Conservation (phyloP, 495 filamentous ascomycete genomes). For the Trichoderma reesei region DNA sequence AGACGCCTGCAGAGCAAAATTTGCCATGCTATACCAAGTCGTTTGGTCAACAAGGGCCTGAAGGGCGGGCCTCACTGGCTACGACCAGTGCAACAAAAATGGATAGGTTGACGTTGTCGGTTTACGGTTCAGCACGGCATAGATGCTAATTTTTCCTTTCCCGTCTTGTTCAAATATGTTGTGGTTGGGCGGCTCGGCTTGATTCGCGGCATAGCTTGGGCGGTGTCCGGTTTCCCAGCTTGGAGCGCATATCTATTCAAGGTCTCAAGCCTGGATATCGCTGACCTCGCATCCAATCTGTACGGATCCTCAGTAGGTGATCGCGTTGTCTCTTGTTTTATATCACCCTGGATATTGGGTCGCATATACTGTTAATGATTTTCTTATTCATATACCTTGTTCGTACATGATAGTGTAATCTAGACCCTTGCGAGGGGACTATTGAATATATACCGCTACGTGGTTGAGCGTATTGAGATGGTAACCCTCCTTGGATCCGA, state of each 20-base stretch:
- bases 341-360: neutral
- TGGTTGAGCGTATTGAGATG: neutral
- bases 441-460: neutral
- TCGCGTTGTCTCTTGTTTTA: neutral
- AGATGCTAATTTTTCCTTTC: neutral
- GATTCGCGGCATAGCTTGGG: neutral
- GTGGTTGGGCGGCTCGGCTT: neutral
- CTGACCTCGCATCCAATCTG: no score
- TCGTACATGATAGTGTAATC: slow-evolving; percentile 1
- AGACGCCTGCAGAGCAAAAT: neutral
- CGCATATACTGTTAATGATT: neutral
- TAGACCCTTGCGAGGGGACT: neutral
- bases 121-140: neutral
- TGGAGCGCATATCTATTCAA: no score
- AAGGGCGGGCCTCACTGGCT: neutral
- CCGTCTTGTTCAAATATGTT: neutral
- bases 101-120: neutral
- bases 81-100: neutral
- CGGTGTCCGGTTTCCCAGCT: no score
- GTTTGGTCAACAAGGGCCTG: neutral
- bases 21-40: neutral
- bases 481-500: no score
- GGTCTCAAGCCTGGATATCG: no score
- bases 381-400: neutral
- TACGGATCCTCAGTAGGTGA: no score